Evolutionary conservation across 441 rosid species (phyloP).

Genomic region (Populus hybrid): DNA sequence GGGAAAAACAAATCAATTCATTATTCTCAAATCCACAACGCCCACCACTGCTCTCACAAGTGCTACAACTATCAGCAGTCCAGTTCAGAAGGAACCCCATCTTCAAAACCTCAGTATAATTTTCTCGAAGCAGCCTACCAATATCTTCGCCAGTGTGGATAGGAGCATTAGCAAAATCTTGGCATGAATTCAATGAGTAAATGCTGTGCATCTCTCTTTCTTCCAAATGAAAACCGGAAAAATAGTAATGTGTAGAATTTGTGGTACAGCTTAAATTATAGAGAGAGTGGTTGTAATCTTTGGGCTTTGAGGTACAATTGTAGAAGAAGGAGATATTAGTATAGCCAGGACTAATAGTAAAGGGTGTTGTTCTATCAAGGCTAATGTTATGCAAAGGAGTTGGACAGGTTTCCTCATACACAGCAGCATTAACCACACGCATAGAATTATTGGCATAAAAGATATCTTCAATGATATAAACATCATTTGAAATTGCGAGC

Average conservation of each 20-base stretch:
- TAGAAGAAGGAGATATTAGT: constrained; percentile 35
- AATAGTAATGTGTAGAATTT: constrained; percentile 26
- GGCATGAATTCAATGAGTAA: constrained; percentile 25
- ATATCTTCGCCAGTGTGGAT: too few species aligned
- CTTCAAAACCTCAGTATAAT: too few species aligned
- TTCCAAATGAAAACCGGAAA: constrained; percentile 31
- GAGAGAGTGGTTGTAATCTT: not conserved
- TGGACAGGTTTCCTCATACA: constrained; percentile 34
- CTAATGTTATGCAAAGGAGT: constrained; percentile 36
- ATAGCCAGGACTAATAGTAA: constrained; percentile 22
- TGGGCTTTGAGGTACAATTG: constrained; percentile 34
- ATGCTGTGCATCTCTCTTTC: not conserved
- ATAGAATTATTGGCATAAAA: constrained; percentile 32
- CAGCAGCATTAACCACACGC: constrained; percentile 35
- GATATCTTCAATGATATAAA: constrained; percentile 39
- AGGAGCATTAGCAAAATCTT: constrained; percentile 32
- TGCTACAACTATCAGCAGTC: too few species aligned
- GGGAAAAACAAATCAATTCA: too few species aligned
- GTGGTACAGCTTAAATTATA: constrained; percentile 30
- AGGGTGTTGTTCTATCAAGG: constrained; percentile 35
- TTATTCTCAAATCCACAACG: too few species aligned
- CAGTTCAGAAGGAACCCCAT: too few species aligned
- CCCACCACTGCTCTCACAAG: too few species aligned
- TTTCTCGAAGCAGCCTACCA: too few species aligned
- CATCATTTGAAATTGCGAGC: constrained; percentile 35